Evolutionary conservation across 2,329 filamentous ascomycete genomes (phyloP), one percentile per base, ranked within the genome.

Genomic region (Penicillium sp.): DNA sequence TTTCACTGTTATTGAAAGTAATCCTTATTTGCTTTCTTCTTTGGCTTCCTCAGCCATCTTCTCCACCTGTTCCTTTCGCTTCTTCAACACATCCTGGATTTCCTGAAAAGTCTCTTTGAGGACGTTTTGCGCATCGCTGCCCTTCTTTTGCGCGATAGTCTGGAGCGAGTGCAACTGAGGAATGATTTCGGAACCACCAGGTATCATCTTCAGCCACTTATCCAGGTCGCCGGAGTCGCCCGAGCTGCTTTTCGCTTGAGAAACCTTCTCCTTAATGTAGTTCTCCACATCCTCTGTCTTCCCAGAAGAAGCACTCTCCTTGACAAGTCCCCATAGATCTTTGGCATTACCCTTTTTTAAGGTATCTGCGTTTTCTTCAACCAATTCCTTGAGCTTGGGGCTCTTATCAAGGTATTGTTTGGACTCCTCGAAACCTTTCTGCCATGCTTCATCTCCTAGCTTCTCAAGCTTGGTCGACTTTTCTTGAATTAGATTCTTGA

Each of bases 381-480:
- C 18, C 37, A 40, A 6, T 22, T 40, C 8, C 5, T 40, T 40
- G 4, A 40, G 37, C 18, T 40, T 40, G 37, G 37, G 37, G 18
- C 37, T 40, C 18, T 40, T 40, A 5, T 40, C 37, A 6, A 40
- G 37, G 18, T 40, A 40, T 40, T 40, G 18, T 11, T 22, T n/a
- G 18, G 37, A 40, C 37, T 40, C 37, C 18, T 40, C 18, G 18
- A 20, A 2, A 12, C 37, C 37, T 12, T 40, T 40, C 18, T 40
- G 18, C 86, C 86, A 92, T 0, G 85, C 85, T 72, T 90, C 81
- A 40, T 91, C 87, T 22, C 87, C 87, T 2, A 90, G 73, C 72
- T 87, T 82, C 73, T 83, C 81, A 29, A 91, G 67, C 70, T 88
- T 79, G 67, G 89, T 75, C 2, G 81, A 78, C 81, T 89, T 91